A percentile compares a stretch with the other conserved stretches of the same genome.
These are phyloP conservation scores for Coprinopsis sp. DNA, from an alignment of 768 basidiomycete genomes.

Conservation along the genomic window DNA sequence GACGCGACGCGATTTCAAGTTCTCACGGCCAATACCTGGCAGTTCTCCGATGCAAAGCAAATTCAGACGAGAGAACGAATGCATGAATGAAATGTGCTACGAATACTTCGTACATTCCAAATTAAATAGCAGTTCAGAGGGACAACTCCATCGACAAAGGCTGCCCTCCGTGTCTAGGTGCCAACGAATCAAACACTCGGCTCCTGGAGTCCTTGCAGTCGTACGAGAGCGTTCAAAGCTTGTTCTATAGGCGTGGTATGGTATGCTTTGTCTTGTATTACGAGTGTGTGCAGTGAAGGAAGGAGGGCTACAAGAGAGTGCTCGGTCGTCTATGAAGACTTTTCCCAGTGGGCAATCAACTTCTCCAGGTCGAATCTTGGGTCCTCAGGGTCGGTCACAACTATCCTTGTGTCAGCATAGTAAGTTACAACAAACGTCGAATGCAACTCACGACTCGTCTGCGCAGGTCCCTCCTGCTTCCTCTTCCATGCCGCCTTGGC, in stretches of 20 bases:
- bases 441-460: slow-evolving; percentile 48
- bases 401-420: slow-evolving; percentile 32
- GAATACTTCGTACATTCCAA: slow-evolving; percentile 3
- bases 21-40: too few relatives aligned
- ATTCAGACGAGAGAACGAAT: not conserved
- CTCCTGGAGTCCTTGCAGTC: too few relatives aligned
- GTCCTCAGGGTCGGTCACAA: slow-evolving; percentile 91
- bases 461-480: slow-evolving; percentile 55
- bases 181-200: too few relatives aligned
- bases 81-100: not conserved
- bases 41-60: too few relatives aligned
- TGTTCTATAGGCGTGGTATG: not conserved
- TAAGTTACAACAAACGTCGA: slow-evolving; percentile 6
- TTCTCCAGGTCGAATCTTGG: slow-evolving; percentile 96
- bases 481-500: slow-evolving; percentile 90
- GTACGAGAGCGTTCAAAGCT: too few relatives aligned
- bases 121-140: not conserved
- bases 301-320: slow-evolving; percentile 10
- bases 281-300: not conserved
- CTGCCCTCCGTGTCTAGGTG: too few relatives aligned
- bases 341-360: slow-evolving; percentile 71
- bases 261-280: not conserved
- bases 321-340: slow-evolving; percentile 45
- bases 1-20: slow-evolving; percentile 29
- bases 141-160: too few relatives aligned